Evolutionary conservation across 345 rosid species (phyloP), one percentile per base, ranked within the genome.

Genomic region (Hibiscus syriacus): DNA sequence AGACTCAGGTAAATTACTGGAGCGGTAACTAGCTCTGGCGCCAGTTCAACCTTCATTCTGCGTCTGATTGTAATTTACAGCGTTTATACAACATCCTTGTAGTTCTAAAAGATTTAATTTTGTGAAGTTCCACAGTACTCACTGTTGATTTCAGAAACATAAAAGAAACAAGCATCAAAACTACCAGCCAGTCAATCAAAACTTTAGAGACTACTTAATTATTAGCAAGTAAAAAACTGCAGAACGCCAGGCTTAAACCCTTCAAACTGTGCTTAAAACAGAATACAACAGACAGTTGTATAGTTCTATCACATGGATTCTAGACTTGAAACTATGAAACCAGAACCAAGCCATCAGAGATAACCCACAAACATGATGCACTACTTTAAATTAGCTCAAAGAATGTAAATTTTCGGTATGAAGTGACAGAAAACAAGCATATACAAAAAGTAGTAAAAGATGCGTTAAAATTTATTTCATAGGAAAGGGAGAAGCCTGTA

Each of bases 21-120:
- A 55, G 50, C 1, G 50, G 32, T 19, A 71, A 65, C 60, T 78
- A 66, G 14, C 50, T 26, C 56, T 27, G 68, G 27, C 67, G 68
- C 68, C 52, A 55, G 26, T 72, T 5, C 76, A 76, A n/a, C 59
- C 70, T 66, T 67, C 80, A 76, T 79, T 68, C 73, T 63, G 79
- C 90, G 82, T 85, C 81, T 81, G 81, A 68, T 55, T 73, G 26
- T 23, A 45, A 5, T n/a, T 52, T 67, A 43, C 67, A 6, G 13
- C n/a, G 52, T 55, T 38, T 55, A 56, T 25, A 48, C 55, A 52
- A 41, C 9, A 7, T 1, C 50, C 38, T 27, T 54, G 13, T 53
- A 12, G 34, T 22, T 36, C 53, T 23, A 53, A 16, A 56, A n/a
- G 16, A 55, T 8, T 23, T 11, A 68, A 23, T 39, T 26, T 39